Percentiles rank a stretch among this genome's conserved stretches.
Evolutionary conservation across 305 asterid genomes (phyloP).

Genomic region (Rubia occidens): DNA sequence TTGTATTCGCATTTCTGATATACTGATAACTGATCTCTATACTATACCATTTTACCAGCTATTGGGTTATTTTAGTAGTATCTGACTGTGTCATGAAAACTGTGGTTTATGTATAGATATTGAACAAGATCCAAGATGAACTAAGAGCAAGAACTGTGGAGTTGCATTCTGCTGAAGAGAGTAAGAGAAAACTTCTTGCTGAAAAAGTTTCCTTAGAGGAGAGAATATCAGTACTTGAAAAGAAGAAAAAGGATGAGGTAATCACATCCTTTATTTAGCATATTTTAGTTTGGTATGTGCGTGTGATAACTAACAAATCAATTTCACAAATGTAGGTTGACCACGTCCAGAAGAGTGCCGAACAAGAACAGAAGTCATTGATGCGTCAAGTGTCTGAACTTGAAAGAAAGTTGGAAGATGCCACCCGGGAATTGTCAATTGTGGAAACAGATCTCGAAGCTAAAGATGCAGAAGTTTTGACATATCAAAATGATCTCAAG

Average conservation of each 20-base stretch:
- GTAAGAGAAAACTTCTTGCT: conserved; percentile 52
- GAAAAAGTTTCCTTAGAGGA: conserved; percentile 65
- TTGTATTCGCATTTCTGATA: neutral
- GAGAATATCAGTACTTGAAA: conserved; percentile 53
- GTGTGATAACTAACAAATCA: conserved; percentile 4
- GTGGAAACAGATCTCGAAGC: conserved; percentile 48
- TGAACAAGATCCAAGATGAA: conserved; percentile 70
- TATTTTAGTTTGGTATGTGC: conserved; percentile 13
- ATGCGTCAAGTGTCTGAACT: conserved; percentile 55
- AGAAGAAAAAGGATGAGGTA: conserved; percentile 58
- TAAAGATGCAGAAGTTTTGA: conserved; percentile 53
- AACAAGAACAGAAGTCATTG: conserved; percentile 55
- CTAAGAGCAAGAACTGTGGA: conserved; percentile 54
- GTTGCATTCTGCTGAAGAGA: conserved; percentile 62
- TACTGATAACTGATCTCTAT: neutral
- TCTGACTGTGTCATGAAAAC: neutral
- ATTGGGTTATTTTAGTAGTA: neutral
- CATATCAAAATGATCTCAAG: conserved; percentile 63
- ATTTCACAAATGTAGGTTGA: conserved; percentile 40
- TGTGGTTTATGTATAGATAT: conserved; percentile 34
- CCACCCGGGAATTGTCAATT: conserved; percentile 34
- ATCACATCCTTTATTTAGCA: conserved; percentile 14
- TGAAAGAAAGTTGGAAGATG: conserved; percentile 64
- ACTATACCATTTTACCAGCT: neutral
- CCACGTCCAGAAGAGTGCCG: conserved; percentile 42